Evolutionary conservation across 768 basidiomycete species (phyloP).

Genomic region (Tulasnella sp.): DNA sequence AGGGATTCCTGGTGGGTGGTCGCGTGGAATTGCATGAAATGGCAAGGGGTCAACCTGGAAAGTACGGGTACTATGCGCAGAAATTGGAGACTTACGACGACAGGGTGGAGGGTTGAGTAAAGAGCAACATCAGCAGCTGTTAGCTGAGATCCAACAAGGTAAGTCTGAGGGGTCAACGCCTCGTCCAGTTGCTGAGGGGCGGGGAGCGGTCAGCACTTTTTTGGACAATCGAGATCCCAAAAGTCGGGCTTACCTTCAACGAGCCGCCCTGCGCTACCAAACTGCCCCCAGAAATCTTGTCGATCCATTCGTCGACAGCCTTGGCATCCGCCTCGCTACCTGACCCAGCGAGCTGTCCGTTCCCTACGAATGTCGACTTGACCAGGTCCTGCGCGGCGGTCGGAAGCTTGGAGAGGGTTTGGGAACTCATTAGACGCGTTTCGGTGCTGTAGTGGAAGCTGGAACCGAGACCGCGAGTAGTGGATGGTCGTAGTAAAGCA

Average conservation of each 20-base stretch:
- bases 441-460: background rate
- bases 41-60: background rate
- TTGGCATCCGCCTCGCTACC: slow-evolving; percentile 54
- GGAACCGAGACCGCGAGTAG: background rate
- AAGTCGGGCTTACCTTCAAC: slow-evolving; percentile 46
- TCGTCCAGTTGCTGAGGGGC: slow-evolving; percentile 65
- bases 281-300: slow-evolving; percentile 52
- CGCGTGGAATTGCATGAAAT: background rate
- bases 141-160: slow-evolving; percentile 75
- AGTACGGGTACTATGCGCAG: background rate
- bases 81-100: slow-evolving; percentile 52
- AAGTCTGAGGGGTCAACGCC: slow-evolving; percentile 71
- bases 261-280: slow-evolving; percentile 43
- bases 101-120: slow-evolving; percentile 83
- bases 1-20: slow-evolving; percentile 34
- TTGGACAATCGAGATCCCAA: background rate
- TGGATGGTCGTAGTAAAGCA: background rate
- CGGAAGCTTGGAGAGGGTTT: slow-evolving; percentile 18
- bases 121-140: slow-evolving; percentile 88
- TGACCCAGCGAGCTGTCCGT: background rate
- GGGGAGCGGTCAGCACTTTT: slow-evolving; percentile 5
- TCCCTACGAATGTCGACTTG: slow-evolving; percentile 11
- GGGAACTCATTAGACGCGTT: slow-evolving; percentile 17
- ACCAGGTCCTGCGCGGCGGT: slow-evolving; percentile 12
- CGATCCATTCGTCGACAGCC: slow-evolving; percentile 67